Conservation (phyloP, 495 filamentous ascomycete genomes). For the Filosporella fistucella region DNA sequence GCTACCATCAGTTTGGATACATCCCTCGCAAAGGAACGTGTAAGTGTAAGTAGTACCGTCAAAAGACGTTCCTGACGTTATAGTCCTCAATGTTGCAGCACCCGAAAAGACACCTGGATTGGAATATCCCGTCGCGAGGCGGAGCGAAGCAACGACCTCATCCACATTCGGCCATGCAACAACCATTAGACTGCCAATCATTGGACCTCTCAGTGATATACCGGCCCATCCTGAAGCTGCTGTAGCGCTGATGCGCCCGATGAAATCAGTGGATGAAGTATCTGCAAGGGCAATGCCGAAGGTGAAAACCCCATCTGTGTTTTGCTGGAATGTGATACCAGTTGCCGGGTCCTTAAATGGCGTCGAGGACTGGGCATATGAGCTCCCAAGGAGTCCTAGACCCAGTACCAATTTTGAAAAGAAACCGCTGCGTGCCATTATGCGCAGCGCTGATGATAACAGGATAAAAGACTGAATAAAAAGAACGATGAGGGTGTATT, state of each 20-base stretch:
- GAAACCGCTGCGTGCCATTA: background rate
- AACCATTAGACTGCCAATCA: background rate
- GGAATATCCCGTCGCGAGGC: background rate
- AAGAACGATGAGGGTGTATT: no score
- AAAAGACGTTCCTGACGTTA: background rate
- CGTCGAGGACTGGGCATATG: background rate
- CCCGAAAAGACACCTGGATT: background rate
- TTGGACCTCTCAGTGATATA: background rate
- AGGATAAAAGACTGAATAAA: no score
- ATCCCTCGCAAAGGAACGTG: conserved; percentile 3
- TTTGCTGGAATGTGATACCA: conserved; percentile 1
- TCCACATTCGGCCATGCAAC: background rate
- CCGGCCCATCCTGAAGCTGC: background rate
- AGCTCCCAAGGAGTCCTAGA: background rate
- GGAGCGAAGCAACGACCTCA: background rate
- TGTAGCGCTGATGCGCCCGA: background rate
- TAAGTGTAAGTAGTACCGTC: background rate
- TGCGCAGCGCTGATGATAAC: no score
- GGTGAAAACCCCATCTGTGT: background rate
- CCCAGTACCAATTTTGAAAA: background rate
- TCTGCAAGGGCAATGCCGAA: background rate
- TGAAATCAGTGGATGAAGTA: conserved; percentile 1
- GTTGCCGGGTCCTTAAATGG: background rate
- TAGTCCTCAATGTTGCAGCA: background rate
- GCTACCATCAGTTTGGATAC: background rate